These are phyloP conservation scores for Solanum hybrid DNA, from an alignment of 305 asterid genomes.

Conservation along the genomic window DNA sequence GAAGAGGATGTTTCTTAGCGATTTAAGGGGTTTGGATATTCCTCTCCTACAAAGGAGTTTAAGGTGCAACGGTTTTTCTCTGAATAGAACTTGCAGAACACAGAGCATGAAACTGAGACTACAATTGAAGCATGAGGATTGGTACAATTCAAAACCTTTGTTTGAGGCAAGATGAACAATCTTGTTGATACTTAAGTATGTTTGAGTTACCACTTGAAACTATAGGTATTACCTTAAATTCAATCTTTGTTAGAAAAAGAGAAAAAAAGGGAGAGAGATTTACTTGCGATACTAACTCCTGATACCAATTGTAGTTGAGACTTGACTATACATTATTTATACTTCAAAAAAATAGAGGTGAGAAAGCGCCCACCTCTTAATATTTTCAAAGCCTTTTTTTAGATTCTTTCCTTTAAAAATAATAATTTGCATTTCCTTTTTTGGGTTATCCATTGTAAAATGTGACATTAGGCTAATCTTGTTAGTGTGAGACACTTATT, in stretches of 20 bases:
- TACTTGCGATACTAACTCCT: neutral
- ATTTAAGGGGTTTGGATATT: neutral
- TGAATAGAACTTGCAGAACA: neutral
- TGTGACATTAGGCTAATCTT: neutral
- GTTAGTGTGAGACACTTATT: neutral
- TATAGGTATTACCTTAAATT: neutral
- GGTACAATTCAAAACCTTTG: neutral
- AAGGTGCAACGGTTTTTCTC: neutral
- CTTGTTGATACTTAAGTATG: neutral
- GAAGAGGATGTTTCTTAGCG: neutral
- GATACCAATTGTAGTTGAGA: too few relatives aligned
- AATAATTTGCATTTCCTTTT: neutral
- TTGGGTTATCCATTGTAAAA: neutral
- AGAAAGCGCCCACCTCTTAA: neutral
- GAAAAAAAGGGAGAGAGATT: neutral
- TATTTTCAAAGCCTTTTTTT: neutral
- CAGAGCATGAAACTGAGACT: neutral
- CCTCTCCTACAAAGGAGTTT: neutral
- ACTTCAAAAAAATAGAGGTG: neutral
- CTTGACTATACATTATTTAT: neutral
- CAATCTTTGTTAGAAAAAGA: neutral
- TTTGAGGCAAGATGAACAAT: neutral
- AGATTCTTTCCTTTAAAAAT: too few relatives aligned
- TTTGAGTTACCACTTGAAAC: neutral
- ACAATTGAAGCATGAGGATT: neutral